Base-by-base conservation (phyloP, 495 filamentous ascomycete genomes). In the Evernia prunastri region DNA sequence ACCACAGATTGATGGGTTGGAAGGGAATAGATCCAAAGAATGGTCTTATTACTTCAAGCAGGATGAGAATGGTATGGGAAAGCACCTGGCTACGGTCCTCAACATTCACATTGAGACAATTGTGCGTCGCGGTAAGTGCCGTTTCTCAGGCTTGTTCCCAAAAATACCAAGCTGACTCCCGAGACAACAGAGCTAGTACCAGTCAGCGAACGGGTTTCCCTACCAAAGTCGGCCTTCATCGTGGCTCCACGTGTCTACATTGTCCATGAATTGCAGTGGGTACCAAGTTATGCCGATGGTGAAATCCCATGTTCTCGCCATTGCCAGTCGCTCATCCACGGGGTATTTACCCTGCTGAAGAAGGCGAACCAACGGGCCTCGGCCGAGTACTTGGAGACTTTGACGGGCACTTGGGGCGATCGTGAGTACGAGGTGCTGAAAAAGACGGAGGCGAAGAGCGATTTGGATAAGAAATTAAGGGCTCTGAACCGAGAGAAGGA, bases 21-120 rank as follows among this genome's bases (percentile, higher is more conserved):
- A 62, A 13, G 56, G 33, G 13, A 23, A 27, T 15, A n/a, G 29
- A 7, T 13, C 27, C 23, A 31, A 13, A 8, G 59, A 51, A 10
- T 66, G 64, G 64, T 42, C 36, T 9, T 56, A 63, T 35, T 31
- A 12, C 0, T 66, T 37, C 40, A 18, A 27, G 7, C 36, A 66
- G 27, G 64, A 66, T 17, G 59, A 66, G 3, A 10, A 51, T 35
- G 59, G 59, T 5, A 63, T 66, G 64, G 39, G 47, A 36, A 63
- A 18, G 9, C 59, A 63, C 12, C 63, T 39, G 33, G 60, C 61
- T 20, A 43, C 51, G 10, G 40, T 60, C 3, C 27, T 45, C 18
- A 60, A 60, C 0, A 54, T 42, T 1, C 23, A 56, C 9, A 49
- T 61, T 27, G 33, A 56, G 7, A 42, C 59, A 15, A 43, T 10